Evolutionary conservation across 2,329 filamentous ascomycete species (phyloP).

Genomic region (Orbilia quercus): DNA sequence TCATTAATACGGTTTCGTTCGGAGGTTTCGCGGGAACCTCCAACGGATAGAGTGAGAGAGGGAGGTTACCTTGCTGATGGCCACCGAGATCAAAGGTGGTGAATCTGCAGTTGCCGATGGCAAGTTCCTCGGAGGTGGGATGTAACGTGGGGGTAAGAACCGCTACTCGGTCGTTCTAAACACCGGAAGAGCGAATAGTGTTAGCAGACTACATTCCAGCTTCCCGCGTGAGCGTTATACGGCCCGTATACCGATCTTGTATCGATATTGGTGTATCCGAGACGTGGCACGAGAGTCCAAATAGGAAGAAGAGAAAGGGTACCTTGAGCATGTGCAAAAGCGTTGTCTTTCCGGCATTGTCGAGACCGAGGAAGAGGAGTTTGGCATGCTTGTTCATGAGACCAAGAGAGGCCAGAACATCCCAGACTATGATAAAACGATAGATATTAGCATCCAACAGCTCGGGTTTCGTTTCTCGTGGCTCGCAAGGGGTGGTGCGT

Average conservation of each 20-base stretch:
- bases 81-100: slow-evolving; percentile 94
- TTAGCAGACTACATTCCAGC: slow-evolving; percentile 53
- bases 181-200: slow-evolving; percentile 29
- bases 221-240: slow-evolving; percentile 26
- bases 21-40: slow-evolving; percentile 12
- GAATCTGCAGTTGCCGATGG: slow-evolving; percentile 92
- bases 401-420: slow-evolving; percentile 85
- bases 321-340: slow-evolving; percentile 96
- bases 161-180: slow-evolving; percentile 88
- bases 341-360: slow-evolving; percentile 95
- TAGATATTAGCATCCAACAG: slow-evolving; percentile 41
- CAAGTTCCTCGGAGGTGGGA: slow-evolving; percentile 91
- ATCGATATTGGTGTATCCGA: slow-evolving; percentile 7
- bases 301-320: no score
- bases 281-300: slow-evolving; percentile 23
- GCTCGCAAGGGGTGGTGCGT: slow-evolving; percentile 13
- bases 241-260: slow-evolving; percentile 17
- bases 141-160: slow-evolving; percentile 91
- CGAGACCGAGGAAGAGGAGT: slow-evolving; percentile 89
- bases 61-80: slow-evolving; percentile 81
- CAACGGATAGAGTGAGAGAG: no score
- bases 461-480: slow-evolving; percentile 10
- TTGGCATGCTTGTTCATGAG: slow-evolving; percentile 96
- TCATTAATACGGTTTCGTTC: slow-evolving; percentile 35
- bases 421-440: slow-evolving; percentile 74